A percentile compares a stretch with the other conserved stretches of the same genome.
phyloP scores from a whole-genome alignment of 164 flowering plant species.

The Liriodendron chinense region DNA sequence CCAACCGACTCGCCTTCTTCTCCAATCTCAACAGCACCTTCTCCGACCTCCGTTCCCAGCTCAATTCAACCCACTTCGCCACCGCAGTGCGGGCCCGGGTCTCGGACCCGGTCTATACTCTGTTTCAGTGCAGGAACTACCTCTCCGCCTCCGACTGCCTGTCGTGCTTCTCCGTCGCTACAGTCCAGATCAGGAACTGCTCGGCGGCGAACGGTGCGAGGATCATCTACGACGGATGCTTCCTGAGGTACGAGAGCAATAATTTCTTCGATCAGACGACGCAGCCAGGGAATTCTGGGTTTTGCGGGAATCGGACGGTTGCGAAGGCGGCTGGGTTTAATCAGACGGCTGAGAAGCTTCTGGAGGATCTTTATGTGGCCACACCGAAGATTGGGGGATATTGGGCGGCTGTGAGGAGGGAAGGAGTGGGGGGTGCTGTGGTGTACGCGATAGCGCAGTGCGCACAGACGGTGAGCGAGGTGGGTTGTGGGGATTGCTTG shows the following conservation, averaged over 20 bases:
- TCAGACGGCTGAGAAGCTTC: conserved; percentile 15
- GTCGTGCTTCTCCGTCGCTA: conserved; percentile 35
- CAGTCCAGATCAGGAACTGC: conserved; percentile 37
- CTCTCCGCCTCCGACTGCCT: conserved; percentile 41
- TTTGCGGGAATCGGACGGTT: conserved; percentile 37
- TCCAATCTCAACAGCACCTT: conserved; percentile 14
- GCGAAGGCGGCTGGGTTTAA: conserved; percentile 16
- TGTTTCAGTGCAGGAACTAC: conserved; percentile 50
- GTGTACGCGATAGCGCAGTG: conserved; percentile 60
- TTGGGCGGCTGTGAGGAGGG: conserved; percentile 35
- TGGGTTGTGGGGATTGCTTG: conserved; percentile 52
- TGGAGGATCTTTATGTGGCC: conserved; percentile 32
- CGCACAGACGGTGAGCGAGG: conserved; percentile 30
- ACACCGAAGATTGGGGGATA: conserved; percentile 37
- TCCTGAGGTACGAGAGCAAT: conserved; percentile 53
- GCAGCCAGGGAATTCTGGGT: conserved; percentile 25
- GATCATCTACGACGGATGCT: conserved; percentile 51
- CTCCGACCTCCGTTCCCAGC: conserved; percentile 10
- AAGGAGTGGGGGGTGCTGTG: conserved; percentile 7
- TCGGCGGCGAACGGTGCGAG: conserved; percentile 48
- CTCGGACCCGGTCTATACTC: conserved; percentile 36
- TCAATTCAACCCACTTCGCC: conserved; percentile 26
- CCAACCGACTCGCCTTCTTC: conserved; percentile 14
- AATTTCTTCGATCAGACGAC: conserved; percentile 44
- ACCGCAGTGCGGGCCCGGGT: conserved; percentile 26